Percentiles rank a stretch among this genome's conserved stretches.
These are phyloP conservation scores for Funneliformis mosseae DNA, from an alignment of 192 early-diverging fungal species.

Conservation along the genomic window DNA sequence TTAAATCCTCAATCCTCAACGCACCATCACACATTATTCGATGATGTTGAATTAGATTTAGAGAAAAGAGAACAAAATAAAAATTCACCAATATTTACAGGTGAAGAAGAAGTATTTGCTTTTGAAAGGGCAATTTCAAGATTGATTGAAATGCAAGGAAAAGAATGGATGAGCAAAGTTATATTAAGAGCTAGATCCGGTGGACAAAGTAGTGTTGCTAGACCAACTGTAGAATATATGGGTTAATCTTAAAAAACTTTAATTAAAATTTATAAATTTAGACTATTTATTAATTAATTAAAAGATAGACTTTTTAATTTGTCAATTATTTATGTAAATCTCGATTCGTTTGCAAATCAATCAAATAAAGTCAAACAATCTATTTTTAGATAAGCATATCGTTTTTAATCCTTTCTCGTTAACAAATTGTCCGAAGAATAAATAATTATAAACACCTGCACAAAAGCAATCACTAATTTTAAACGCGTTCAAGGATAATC, in stretches of 20 bases:
- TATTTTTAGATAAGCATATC: no score
- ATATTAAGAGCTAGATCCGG: background rate
- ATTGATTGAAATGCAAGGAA: slow-evolving; percentile 90
- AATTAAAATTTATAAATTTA: no score
- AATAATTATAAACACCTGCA: no score
- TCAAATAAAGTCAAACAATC: no score
- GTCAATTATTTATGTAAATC: no score
- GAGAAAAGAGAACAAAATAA: slow-evolving; percentile 37
- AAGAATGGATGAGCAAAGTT: slow-evolving; percentile 61
- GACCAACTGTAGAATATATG: slow-evolving; percentile 9
- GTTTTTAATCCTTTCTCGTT: no score
- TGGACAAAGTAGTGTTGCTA: background rate
- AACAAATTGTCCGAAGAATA: no score
- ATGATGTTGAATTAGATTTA: slow-evolving; percentile 50
- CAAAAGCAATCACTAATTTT: background rate
- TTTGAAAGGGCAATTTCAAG: slow-evolving; percentile 92
- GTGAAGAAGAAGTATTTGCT: slow-evolving; percentile 95
- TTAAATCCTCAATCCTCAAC: no score
- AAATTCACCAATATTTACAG: slow-evolving; percentile 70
- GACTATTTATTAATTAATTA: no score
- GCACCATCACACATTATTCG: slow-evolving; percentile 62
- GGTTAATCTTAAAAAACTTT: background rate
- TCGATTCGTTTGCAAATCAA: no score
- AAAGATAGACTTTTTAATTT: no score
- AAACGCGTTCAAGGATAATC: slow-evolving; percentile 44